Conservation (phyloP, 140 eudicot species). For the Oenanthe javanica region DNA sequence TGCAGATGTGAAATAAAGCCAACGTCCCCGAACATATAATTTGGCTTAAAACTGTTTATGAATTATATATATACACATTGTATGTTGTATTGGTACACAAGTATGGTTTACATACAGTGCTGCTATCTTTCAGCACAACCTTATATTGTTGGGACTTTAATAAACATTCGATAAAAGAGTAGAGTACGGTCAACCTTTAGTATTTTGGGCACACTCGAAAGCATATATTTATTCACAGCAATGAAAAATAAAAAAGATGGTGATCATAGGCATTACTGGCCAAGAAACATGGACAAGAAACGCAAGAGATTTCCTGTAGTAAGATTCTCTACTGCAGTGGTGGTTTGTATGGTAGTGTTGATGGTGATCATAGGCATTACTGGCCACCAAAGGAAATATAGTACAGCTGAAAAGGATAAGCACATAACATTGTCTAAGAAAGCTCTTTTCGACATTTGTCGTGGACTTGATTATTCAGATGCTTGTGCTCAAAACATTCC, state of each 20-base stretch:
- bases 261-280: no score
- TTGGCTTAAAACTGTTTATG: no score
- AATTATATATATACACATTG: no score
- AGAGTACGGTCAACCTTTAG: background rate
- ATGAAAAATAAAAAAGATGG: no score
- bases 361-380: background rate
- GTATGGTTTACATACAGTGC: background rate
- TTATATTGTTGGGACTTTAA: background rate
- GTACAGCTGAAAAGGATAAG: background rate
- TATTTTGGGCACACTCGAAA: background rate
- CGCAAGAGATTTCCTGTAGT: constrained; percentile 19
- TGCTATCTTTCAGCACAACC: background rate
- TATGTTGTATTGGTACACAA: no score
- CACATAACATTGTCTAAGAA: background rate
- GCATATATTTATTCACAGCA: background rate
- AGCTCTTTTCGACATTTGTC: background rate
- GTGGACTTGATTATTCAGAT: background rate
- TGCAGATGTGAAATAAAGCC: no score
- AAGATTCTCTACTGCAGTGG: background rate
- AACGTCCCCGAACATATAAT: no score
- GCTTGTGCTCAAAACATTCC: background rate
- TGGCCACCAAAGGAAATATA: background rate
- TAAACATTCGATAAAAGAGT: background rate
- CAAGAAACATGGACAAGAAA: constrained; percentile 13
- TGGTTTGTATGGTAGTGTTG: background rate